Conservation (phyloP, 805 yeast species). For the Pichia rugopelliculosa region DNA sequence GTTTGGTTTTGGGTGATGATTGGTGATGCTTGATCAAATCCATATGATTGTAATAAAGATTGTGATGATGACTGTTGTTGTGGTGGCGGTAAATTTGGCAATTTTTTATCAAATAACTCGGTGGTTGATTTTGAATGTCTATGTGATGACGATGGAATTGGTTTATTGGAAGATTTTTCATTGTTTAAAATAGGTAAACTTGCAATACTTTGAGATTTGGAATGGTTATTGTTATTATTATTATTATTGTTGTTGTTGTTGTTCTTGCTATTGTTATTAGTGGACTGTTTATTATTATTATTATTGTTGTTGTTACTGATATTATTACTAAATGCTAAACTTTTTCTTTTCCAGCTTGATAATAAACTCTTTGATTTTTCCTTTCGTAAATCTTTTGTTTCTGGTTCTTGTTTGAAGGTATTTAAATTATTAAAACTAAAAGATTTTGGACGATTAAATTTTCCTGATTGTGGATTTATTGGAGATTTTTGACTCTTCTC, state of each 20-base stretch:
- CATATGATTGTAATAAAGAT: conserved; percentile 18
- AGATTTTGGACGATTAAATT: conserved; percentile 10
- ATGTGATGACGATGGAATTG: conserved; percentile 6
- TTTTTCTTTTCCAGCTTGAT: conserved; percentile 27
- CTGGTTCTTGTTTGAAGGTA: conserved; percentile 1
- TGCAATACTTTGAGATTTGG: conserved; percentile 2
- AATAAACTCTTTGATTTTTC: conserved; percentile 25
- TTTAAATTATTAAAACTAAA: conserved; percentile 9
- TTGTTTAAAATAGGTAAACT: conserved; percentile 5
- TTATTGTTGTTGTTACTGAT: not conserved
- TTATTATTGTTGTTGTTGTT: not conserved
- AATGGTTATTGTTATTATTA: conserved; percentile 1
- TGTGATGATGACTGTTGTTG: not conserved
- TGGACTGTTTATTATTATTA: not conserved
- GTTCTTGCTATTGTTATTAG: not conserved
- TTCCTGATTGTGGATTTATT: not conserved
- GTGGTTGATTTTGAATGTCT: conserved; percentile 9
- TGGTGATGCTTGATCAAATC: conserved; percentile 14
- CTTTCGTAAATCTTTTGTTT: conserved; percentile 15
- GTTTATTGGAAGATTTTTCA: not conserved
- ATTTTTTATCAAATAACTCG: conserved; percentile 1
- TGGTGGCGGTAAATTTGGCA: conserved; percentile 7
- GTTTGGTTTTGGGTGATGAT: conserved; percentile 8
- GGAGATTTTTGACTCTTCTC: conserved; percentile 3
- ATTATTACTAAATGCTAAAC: conserved; percentile 12